A percentile compares a stretch with the other conserved stretches of the same genome.
Conservation (phyloP, 208 protist species). For the Trypanosoma vivax region DNA sequence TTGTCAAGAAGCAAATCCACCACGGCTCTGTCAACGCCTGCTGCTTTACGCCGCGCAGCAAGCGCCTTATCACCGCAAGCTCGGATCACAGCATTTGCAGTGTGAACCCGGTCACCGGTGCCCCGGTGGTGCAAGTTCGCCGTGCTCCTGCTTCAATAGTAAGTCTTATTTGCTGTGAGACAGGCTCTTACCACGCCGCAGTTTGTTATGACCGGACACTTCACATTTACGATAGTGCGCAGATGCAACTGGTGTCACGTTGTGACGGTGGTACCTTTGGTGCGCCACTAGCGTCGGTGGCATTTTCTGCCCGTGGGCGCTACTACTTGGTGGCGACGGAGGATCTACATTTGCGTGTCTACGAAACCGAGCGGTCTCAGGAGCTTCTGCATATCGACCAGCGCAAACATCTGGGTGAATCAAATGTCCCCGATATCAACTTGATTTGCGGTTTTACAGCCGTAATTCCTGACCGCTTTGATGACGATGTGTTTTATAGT, state of each 20-base stretch:
- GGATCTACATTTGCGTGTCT: constrained; percentile 54
- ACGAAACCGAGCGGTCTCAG: constrained; percentile 53
- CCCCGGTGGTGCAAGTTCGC: constrained; percentile 26
- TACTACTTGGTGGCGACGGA: constrained; percentile 61
- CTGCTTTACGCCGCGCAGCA: constrained; percentile 32
- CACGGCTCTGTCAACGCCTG: constrained; percentile 33
- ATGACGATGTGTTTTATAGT: constrained; percentile 45
- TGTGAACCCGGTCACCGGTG: constrained; percentile 29
- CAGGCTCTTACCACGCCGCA: constrained; percentile 56
- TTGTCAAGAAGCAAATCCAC: constrained; percentile 25
- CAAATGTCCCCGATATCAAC: background rate
- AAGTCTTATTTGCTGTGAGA: constrained; percentile 27
- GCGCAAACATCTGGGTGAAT: constrained; percentile 21
- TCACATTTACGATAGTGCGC: constrained; percentile 61
- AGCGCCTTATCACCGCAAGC: constrained; percentile 40
- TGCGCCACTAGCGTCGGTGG: constrained; percentile 38
- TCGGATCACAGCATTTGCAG: constrained; percentile 52
- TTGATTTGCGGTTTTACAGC: constrained; percentile 16
- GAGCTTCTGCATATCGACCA: constrained; percentile 34
- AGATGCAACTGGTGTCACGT: constrained; percentile 53
- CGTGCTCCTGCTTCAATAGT: constrained; percentile 27
- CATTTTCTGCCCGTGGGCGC: constrained; percentile 65
- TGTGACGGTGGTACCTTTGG: constrained; percentile 41
- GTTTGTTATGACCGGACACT: constrained; percentile 61
- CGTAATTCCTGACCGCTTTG: constrained; percentile 28